Conservation (phyloP, 2,329 filamentous ascomycete genomes). For the Eurotiales sp. region DNA sequence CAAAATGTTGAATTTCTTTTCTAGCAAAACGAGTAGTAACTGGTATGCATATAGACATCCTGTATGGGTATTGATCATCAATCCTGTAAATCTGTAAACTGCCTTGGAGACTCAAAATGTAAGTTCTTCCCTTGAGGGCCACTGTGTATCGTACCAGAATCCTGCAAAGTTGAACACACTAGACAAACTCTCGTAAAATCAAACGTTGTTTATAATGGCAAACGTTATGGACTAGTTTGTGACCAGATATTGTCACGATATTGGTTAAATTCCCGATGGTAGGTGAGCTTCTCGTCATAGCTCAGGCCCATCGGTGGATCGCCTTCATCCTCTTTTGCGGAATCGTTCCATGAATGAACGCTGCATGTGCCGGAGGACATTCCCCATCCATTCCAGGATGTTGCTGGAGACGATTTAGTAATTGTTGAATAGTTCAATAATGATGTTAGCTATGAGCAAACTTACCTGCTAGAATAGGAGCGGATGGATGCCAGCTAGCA, state of each 20-base stretch:
- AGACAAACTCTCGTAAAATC: too few species aligned
- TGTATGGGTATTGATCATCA: background rate
- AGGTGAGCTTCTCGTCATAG: conserved; percentile 58
- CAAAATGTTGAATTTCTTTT: background rate
- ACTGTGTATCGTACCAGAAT: background rate
- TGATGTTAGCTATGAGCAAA: conserved; percentile 7
- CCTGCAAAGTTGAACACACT: too few species aligned
- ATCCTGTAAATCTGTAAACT: too few species aligned
- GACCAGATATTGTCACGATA: conserved; percentile 18
- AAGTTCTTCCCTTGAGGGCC: too few species aligned
- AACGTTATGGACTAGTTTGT: background rate
- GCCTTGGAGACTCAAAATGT: too few species aligned
- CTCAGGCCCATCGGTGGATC: conserved; percentile 56
- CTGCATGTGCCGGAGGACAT: conserved; percentile 71
- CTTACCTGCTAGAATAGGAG: conserved; percentile 69
- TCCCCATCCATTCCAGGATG: conserved; percentile 75
- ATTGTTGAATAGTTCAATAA: background rate
- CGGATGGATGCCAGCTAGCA: conserved; percentile 84
- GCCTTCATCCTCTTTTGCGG: conserved; percentile 59
- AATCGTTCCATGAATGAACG: conserved; percentile 73
- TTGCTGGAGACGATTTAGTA: conserved; percentile 52
- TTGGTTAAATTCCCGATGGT: conserved; percentile 44
- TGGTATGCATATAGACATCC: background rate
- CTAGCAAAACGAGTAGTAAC: too few species aligned
- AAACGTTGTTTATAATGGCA: too few species aligned